These are phyloP conservation scores for Capronia americana DNA, from an alignment of 2,329 filamentous ascomycete species.

Conservation along the genomic window DNA sequence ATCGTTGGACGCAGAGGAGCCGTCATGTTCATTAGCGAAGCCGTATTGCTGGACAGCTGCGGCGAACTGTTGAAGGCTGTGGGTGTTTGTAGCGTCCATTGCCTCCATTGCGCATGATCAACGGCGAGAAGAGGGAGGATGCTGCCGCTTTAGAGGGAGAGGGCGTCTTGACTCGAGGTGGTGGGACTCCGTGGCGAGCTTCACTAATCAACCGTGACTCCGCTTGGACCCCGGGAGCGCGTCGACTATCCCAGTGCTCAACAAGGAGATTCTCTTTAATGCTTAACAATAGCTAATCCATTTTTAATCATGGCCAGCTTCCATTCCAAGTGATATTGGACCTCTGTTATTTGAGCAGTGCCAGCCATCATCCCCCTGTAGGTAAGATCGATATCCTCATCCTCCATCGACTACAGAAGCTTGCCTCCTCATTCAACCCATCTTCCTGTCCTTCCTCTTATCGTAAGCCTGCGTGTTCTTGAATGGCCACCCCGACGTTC, in stretches of 20 bases:
- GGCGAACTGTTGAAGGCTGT: conserved; percentile 29
- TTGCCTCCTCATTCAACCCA: conserved; percentile 29
- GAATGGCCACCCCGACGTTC: conserved; percentile 71
- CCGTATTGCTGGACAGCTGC: conserved; percentile 30
- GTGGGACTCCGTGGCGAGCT: background rate
- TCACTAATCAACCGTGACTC: conserved; percentile 1
- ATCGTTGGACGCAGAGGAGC: conserved; percentile 17
- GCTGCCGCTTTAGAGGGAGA: conserved; percentile 12
- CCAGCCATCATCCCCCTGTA: background rate
- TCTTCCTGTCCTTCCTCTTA: conserved; percentile 54
- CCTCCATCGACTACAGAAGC: background rate
- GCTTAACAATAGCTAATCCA: background rate
- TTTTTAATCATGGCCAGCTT: background rate
- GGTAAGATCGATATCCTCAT: background rate
- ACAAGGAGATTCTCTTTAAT: background rate
- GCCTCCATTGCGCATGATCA: conserved; percentile 3
- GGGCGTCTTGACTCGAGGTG: conserved; percentile 2
- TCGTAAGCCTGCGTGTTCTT: conserved; percentile 63
- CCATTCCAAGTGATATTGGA: background rate
- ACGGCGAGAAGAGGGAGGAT: conserved; percentile 6
- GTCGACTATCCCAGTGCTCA: background rate
- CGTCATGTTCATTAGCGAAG: conserved; percentile 17
- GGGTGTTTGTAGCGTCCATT: conserved; percentile 25
- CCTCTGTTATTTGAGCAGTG: background rate
- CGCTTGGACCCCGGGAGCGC: no score